Evolutionary conservation across 1,284 basidiomycete genomes (phyloP).

Genomic region (Ustilago xerochloae): DNA sequence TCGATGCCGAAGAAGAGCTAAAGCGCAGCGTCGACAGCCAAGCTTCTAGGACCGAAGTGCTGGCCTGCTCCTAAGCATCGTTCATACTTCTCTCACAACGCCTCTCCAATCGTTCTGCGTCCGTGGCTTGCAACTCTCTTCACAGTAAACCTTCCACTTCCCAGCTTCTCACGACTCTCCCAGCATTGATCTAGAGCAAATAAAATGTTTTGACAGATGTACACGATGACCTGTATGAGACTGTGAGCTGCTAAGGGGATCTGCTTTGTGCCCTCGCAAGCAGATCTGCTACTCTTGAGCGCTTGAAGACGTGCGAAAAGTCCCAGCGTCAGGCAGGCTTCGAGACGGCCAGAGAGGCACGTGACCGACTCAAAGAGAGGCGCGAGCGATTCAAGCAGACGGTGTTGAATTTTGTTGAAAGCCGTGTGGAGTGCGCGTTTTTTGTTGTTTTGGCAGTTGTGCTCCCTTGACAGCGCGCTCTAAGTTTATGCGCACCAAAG

Average conservation of each 20-base stretch:
- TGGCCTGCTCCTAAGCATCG: background rate
- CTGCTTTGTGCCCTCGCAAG: too few species aligned
- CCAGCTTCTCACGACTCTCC: constrained; percentile 17
- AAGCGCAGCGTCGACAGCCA: constrained; percentile 3
- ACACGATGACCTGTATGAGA: too few species aligned
- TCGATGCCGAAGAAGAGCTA: constrained; percentile 11
- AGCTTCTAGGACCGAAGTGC: background rate
- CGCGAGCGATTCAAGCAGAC: constrained; percentile 8
- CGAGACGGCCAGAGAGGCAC: constrained; percentile 5
- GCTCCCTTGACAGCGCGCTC: background rate
- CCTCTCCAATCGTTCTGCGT: background rate
- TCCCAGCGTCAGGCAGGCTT: too few species aligned
- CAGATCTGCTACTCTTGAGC: too few species aligned
- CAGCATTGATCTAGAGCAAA: constrained; percentile 17
- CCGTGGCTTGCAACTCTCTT: background rate
- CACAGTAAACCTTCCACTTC: background rate
- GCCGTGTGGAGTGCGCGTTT: background rate
- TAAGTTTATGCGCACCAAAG: background rate
- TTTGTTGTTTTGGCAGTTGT: background rate
- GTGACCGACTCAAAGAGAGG: constrained; percentile 17
- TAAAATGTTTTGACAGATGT: too few species aligned
- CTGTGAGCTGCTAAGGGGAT: too few species aligned
- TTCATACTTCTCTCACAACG: background rate
- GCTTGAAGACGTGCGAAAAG: too few species aligned
- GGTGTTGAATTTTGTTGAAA: background rate